A percentile compares a stretch with the other conserved stretches of the same genome.
These are phyloP conservation scores for Haplosporangium gracile DNA, from an alignment of 192 early-diverging fungal genomes.

Conservation along the genomic window DNA sequence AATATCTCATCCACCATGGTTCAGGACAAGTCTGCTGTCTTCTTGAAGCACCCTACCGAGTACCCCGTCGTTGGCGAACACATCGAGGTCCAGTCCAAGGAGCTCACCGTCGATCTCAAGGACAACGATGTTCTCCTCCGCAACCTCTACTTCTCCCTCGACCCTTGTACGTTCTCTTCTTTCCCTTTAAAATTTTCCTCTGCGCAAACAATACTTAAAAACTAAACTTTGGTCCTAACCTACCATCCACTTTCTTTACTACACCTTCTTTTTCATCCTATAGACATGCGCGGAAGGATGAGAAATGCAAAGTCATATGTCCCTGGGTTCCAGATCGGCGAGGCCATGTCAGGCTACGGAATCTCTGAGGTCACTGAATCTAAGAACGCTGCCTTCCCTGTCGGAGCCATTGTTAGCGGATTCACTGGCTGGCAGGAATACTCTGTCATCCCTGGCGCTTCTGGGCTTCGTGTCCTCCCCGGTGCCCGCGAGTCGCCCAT, in stretches of 20 bases:
- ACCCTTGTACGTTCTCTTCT: constrained; percentile 78
- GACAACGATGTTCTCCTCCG: constrained; percentile 70
- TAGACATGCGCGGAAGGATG: constrained; percentile 54
- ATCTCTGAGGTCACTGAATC: constrained; percentile 81
- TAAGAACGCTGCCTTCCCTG: constrained; percentile 66
- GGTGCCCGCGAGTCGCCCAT: constrained; percentile 27
- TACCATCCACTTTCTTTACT: neutral
- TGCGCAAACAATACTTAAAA: constrained; percentile 8
- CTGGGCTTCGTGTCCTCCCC: constrained; percentile 31
- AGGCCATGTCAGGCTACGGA: constrained; percentile 73
- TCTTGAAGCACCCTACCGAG: constrained; percentile 57
- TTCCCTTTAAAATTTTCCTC: constrained; percentile 28
- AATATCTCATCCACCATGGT: constrained; percentile 46
- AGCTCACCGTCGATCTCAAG: constrained; percentile 62
- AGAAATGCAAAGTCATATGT: constrained; percentile 35
- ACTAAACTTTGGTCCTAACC: neutral
- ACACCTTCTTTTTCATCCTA: too few relatives aligned
- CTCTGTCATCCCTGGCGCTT: constrained; percentile 30
- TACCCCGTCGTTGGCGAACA: constrained; percentile 63
- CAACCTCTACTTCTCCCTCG: constrained; percentile 76
- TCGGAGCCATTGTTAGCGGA: constrained; percentile 75
- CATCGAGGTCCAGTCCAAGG: constrained; percentile 62
- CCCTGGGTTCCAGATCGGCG: constrained; percentile 52
- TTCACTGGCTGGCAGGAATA: constrained; percentile 63
- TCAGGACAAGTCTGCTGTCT: constrained; percentile 60